phyloP scores from a whole-genome alignment of 1,284 basidiomycete species.

The Hemileia vastatrix region DNA sequence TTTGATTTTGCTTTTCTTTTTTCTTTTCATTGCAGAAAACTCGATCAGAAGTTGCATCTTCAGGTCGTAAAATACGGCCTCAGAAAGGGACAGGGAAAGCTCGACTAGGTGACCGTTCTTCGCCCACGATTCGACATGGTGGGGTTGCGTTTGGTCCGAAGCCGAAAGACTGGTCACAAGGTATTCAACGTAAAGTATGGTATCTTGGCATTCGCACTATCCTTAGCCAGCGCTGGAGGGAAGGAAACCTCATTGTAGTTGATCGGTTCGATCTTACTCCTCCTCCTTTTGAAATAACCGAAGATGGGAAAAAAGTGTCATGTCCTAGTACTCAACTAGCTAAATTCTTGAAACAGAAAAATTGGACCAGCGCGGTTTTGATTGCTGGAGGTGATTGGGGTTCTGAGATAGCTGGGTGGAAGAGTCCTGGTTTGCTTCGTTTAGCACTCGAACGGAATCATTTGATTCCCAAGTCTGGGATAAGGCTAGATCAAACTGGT shows the following conservation, averaged over 20 bases:
- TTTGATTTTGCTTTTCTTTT: neutral
- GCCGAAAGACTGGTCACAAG: constrained; percentile 80
- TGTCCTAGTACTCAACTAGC: constrained; percentile 9
- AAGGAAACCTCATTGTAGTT: constrained; percentile 65
- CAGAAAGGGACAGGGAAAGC: constrained; percentile 89
- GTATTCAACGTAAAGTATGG: constrained; percentile 78
- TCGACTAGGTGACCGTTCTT: constrained; percentile 76
- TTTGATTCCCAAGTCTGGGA: constrained; percentile 11
- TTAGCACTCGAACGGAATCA: constrained; percentile 4
- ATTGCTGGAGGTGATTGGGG: constrained; percentile 21
- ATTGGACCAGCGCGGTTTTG: constrained; percentile 11
- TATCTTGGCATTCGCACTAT: constrained; percentile 87
- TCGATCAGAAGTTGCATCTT: constrained; percentile 76
- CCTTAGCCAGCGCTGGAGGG: constrained; percentile 66
- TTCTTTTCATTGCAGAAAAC: constrained; percentile 53
- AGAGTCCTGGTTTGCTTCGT: constrained; percentile 3
- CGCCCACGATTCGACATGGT: constrained; percentile 82
- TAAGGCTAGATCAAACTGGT: constrained; percentile 13
- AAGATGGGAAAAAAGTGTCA: constrained; percentile 3
- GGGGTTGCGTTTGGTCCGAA: constrained; percentile 83
- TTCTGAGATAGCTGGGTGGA: constrained; percentile 5
- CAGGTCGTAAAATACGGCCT: constrained; percentile 72
- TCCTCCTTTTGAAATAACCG: too few species aligned
- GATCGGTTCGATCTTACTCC: constrained; percentile 32
- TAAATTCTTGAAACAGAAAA: neutral